Conservation (phyloP, 768 basidiomycete genomes). For the Clitopilus hobsonii region DNA sequence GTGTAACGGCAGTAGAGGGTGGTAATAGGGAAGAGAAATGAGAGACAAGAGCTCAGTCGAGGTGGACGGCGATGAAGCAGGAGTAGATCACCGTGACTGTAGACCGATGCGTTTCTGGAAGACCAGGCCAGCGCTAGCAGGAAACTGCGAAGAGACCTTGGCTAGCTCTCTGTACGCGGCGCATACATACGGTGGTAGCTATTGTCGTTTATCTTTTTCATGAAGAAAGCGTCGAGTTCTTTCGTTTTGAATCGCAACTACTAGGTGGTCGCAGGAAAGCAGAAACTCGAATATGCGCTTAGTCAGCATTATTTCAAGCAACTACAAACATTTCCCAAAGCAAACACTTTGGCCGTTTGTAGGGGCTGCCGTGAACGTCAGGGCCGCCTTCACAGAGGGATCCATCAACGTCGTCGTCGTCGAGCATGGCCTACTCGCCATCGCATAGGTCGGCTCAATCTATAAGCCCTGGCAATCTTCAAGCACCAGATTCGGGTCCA, state of each 20-base stretch:
- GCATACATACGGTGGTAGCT: too few relatives aligned
- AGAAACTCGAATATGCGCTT: not conserved
- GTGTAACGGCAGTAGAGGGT: too few relatives aligned
- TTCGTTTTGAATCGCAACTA: not conserved
- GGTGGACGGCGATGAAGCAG: too few relatives aligned
- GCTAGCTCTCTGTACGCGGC: too few relatives aligned
- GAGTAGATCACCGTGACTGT: too few relatives aligned
- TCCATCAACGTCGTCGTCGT: not conserved
- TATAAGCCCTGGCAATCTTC: conserved; percentile 14
- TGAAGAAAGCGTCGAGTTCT: too few relatives aligned
- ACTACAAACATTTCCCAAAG: not conserved
- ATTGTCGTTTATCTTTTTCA: too few relatives aligned
- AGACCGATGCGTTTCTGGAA: too few relatives aligned
- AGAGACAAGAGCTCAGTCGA: too few relatives aligned
- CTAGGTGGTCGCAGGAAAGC: not conserved
- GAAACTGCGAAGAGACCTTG: too few relatives aligned
- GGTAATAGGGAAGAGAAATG: too few relatives aligned
- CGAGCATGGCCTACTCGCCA: conserved; percentile 15
- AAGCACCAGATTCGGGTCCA: conserved; percentile 9
- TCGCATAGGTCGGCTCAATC: conserved; percentile 17
- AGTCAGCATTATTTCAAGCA: not conserved
- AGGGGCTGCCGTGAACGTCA: not conserved
- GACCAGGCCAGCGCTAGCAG: too few relatives aligned
- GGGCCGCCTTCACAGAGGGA: not conserved
- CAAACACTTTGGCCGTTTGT: not conserved